Base-by-base conservation (phyloP, 108 stramenopile genomes). In the Cafeteria roenbergensis region DNA sequence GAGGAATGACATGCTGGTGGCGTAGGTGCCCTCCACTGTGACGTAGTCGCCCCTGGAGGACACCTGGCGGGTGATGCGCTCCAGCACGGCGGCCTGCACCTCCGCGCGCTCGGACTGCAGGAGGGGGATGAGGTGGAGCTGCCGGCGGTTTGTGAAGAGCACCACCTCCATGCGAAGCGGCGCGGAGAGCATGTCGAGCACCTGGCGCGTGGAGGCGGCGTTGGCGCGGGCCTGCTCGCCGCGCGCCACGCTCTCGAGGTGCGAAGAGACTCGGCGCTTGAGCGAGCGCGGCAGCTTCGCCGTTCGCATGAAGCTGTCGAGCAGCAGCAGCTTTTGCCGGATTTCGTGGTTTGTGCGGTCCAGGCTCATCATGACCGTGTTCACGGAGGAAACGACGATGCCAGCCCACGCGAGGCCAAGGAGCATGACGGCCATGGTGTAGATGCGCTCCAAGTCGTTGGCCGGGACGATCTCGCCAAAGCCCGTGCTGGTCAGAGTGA, bases 381-480 rank as follows among this genome's bases (percentile, higher is more conserved):
- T 24, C 52, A 53, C 24, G 52, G 52, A 24, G 52, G 52, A 21
- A 9, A 53, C 52, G 17, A 53, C 24, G 21, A 53, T 2, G 52
- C 52, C 52, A 9, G 52, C 2, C 52, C 52, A 69, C 21, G 24
- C 67, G 25, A 62, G 55, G 27, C 73, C 73, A 28, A 69, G 14
- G 34, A 73, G 12, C 73, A 69, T 69, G 14, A 61, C 51, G 33
- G 60, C 25, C 0, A 73, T 51, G 48, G 52, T 50, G 35, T 62
- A 69, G 30, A 48, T 34, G 22, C 67, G 53, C 57, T 73, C 73
- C 8, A 34, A 22, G 26, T 73, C 62, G 35, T 62, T 69, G 42
- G 62, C 37, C n/a, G 79, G 77, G 22, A 51, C 35, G 51, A 80
- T 76, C 68, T 81, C 80, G 14, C 80, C 80, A 64, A 79, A 81